A percentile compares a stretch with the other conserved stretches of the same genome.
Evolutionary conservation across 805 yeast genomes (phyloP).

Genomic region (Candida hungchunana): DNA sequence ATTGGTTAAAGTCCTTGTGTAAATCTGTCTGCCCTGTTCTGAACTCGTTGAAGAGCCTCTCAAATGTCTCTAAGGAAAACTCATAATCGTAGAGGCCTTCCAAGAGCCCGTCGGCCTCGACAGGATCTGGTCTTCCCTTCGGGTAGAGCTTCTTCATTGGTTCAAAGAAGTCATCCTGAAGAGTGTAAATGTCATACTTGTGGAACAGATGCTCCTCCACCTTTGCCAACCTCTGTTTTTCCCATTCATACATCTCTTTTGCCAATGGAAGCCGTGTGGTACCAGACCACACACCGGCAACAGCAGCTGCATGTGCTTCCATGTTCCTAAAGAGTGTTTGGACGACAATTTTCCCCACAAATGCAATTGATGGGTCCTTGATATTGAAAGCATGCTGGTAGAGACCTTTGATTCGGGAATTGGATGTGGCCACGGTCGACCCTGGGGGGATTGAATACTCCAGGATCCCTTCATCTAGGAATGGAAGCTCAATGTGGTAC

Average conservation of each 20-base stretch:
- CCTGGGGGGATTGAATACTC: conserved; percentile 25
- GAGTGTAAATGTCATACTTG: conserved; percentile 30
- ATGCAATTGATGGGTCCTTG: conserved; percentile 42
- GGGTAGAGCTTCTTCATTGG: conserved; percentile 27
- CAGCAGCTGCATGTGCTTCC: conserved; percentile 49
- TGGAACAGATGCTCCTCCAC: conserved; percentile 30
- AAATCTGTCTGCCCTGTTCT: conserved; percentile 14
- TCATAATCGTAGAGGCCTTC: conserved; percentile 14
- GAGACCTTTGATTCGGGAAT: conserved; percentile 35
- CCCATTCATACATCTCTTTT: conserved; percentile 38
- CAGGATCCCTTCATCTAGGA: conserved; percentile 27
- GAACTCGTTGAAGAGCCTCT: conserved; percentile 20
- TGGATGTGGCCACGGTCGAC: conserved; percentile 18
- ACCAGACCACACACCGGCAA: conserved; percentile 54
- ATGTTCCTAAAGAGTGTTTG: conserved; percentile 45
- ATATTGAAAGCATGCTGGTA: conserved; percentile 44
- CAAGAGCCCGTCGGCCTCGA: conserved; percentile 22
- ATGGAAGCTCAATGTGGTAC: conserved; percentile 39
- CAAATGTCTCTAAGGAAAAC: conserved; percentile 17
- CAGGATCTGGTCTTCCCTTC: conserved; percentile 31
- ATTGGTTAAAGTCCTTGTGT: conserved; percentile 12
- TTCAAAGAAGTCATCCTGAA: conserved; percentile 29
- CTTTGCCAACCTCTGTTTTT: conserved; percentile 22
- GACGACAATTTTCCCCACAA: conserved; percentile 38
- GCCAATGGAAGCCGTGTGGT: conserved; percentile 35